Evolutionary conservation across 1,139 yeast genomes (phyloP).

Genomic region (Diutina neorugosa): DNA sequence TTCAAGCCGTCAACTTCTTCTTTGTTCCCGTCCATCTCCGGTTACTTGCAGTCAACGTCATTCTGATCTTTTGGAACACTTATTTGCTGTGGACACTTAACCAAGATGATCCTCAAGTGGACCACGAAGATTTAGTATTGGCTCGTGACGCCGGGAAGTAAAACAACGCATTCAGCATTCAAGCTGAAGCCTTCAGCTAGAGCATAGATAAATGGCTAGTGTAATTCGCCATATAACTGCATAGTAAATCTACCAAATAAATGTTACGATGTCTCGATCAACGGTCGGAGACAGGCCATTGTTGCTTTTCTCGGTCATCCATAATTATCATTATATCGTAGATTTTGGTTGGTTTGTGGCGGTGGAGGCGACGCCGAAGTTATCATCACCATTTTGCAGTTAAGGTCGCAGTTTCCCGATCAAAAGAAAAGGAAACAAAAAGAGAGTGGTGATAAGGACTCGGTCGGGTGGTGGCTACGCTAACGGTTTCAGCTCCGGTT

Average conservation of each 20-base stretch:
- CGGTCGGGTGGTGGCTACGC: too few species aligned
- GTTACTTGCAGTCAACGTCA: constrained; percentile 53
- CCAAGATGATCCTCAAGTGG: not conserved
- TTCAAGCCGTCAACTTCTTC: constrained; percentile 63
- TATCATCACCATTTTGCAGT: too few species aligned
- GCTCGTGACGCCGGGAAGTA: not conserved
- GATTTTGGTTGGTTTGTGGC: not conserved
- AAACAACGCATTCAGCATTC: too few species aligned
- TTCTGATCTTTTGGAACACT: constrained; percentile 80
- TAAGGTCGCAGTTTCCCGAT: too few species aligned
- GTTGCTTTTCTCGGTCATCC: not conserved
- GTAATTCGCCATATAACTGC: not conserved
- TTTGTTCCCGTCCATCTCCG: constrained; percentile 61
- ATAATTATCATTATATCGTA: too few species aligned
- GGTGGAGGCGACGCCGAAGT: too few species aligned
- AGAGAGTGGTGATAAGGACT: too few species aligned
- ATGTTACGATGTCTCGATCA: not conserved
- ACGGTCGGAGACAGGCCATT: not conserved
- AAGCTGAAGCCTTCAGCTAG: not conserved
- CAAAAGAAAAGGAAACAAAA: too few species aligned
- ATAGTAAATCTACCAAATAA: not conserved
- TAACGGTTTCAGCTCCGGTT: too few species aligned
- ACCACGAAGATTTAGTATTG: not conserved
- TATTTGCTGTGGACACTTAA: constrained; percentile 12
- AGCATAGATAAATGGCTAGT: not conserved